Base-by-base conservation (phyloP, 176 grass and related monocot genomes). In the Oropetium thomaeum region DNA sequence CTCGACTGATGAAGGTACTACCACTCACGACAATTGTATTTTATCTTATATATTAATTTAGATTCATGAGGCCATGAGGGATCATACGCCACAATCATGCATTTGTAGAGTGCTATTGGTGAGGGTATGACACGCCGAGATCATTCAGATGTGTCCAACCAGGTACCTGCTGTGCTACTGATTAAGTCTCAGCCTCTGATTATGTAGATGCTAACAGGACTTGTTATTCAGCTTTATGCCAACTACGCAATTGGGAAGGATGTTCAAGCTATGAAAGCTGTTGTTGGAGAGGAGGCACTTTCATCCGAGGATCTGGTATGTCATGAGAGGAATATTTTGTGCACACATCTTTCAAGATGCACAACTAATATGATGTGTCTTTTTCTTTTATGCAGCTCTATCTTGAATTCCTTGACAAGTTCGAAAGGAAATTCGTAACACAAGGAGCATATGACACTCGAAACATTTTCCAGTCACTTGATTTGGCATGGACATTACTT, bases 391-490 rank as follows among this genome's bases (percentile, higher is more conserved):
- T 76, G 41, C 89, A 99, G 96, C 96, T 99, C 4, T 95, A 99
- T 48, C 82, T 99, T 4, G 96, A 95, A 66, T 99, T 99, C 69
- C 79, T 99, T n/a, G 96, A 99, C 44, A 99, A 95, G 69, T 99
- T 99, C 54, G 96, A 99, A 63, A 80, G 79, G 64, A 95, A 99
- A 74, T 92, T 99, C 47, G 96, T 99, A 10, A 15, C 84, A 10
- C 96, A 99, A 84, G 87, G 96, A 1, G 91, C 89, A 72, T 99
- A 98, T 9, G 96, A 98, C 42, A 92, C 89, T 0, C 79, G 95
- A 12, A 94, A 95, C 86, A 92, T 99, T 70, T 95, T 99, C 85
- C 96, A 99, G 51, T 99, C 91, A 9, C 96, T 99, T 45, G 96
- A 99, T 74, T 71, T 99, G 14, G 96, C 96, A 32, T 99, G 96